A percentile compares a stretch with the other conserved stretches of the same genome.
phyloP scores from a whole-genome alignment of 2,329 filamentous ascomycete species.

The Zymoseptoria crescenta region DNA sequence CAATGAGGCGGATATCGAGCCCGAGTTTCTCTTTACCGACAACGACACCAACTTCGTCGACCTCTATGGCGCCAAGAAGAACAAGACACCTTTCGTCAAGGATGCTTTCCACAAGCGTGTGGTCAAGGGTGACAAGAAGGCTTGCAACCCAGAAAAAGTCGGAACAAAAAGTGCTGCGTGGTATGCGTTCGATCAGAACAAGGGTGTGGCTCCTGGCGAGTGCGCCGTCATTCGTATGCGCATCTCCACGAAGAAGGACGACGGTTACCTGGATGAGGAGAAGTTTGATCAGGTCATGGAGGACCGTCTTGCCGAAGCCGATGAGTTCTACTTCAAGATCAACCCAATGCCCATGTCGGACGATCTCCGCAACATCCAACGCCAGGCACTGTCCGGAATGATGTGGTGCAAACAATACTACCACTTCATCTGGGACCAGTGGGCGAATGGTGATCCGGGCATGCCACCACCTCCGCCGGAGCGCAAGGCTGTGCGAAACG shows the following conservation, averaged over 20 bases:
- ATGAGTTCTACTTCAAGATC: conserved; percentile 91
- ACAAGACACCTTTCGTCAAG: conserved; percentile 79
- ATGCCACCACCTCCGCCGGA: conserved; percentile 78
- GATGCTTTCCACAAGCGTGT: conserved; percentile 90
- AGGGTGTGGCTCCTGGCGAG: conserved; percentile 80
- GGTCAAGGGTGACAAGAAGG: conserved; percentile 69
- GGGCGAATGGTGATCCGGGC: conserved; percentile 86
- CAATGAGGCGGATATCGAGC: conserved; percentile 74
- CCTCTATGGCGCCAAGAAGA: conserved; percentile 64
- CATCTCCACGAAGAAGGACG: conserved; percentile 61
- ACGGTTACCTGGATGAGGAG: conserved; percentile 83
- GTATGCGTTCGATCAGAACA: conserved; percentile 85
- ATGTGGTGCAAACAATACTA: conserved; percentile 98
- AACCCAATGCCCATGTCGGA: conserved; percentile 91
- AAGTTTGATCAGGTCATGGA: conserved; percentile 87
- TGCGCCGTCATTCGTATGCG: conserved; percentile 93
- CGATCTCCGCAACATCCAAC: conserved; percentile 87
- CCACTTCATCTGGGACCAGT: conserved; percentile 94
- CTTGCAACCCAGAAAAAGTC: conserved; percentile 68
- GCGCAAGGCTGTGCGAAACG: conserved; percentile 74
- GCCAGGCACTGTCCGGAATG: conserved; percentile 92
- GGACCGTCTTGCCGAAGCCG: conserved; percentile 75
- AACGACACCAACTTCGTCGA: conserved; percentile 83
- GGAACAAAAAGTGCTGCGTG: conserved; percentile 89
- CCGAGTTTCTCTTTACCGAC: conserved; percentile 82